Evolutionary conservation across 2,329 filamentous ascomycete species (phyloP), one percentile per base, ranked within the genome.

Genomic region (Dactylellina drechsleri): DNA sequence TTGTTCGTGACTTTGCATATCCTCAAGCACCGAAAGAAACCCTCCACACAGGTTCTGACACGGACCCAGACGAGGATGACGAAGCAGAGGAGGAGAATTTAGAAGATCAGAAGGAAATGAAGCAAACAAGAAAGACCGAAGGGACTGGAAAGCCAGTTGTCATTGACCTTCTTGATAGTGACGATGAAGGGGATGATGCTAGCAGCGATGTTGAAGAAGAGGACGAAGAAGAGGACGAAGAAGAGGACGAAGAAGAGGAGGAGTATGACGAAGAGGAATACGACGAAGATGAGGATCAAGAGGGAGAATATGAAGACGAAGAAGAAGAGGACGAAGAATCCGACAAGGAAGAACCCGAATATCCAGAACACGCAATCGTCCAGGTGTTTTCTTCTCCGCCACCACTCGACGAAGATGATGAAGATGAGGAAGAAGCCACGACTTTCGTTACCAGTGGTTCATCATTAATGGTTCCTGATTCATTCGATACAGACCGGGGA

Each of bases 1-100:
- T 74, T 12, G 62, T 61, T 41, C 70, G 70, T 40, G 70, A 74
- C 47, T 74, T 74, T 31, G 70, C 70, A 43, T 74, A 74, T 36
- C 62, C 62, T 23, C 31, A 47, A 36, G 23, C 43, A 40, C 23
- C 57, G 13, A 47, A 26, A 13, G 56, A 43, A 12, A 13, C 56
- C 10, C 60, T 62, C 3, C 70, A 74, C 20, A 54, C 54, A 1
- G 70, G 70, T 2, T 74, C 70, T 0, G 70, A 74, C 40, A 74
- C 70, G 15, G 70, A 74, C 28, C 68, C 61, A 15, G 70, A 66
- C 26, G 62, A 66, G 12, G 66, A 58, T 18, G 59, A 64, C 6
- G 56, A 74, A 13, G 47, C 52, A 6, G 66, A 64, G 10, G 50
- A 50, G 1, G 50, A 50, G 1, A 49, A 70, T 1, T 50, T 54